Percentiles rank a stretch among this genome's conserved stretches.
phyloP scores from a whole-genome alignment of 345 rosid genomes.

The Eucalyptus viminalis region DNA sequence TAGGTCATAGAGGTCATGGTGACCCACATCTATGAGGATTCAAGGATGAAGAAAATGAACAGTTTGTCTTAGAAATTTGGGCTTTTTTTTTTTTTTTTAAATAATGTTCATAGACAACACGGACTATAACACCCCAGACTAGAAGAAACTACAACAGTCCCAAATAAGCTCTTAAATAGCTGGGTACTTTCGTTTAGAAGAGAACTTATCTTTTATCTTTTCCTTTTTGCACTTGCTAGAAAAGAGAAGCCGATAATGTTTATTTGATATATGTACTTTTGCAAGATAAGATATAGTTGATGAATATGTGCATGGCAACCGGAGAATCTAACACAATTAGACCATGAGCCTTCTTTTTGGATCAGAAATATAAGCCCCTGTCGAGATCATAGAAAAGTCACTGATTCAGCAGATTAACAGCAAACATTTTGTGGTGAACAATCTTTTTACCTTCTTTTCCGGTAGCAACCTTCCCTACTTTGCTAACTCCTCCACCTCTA shows the following conservation, averaged over 20 bases:
- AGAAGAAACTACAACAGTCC: background rate
- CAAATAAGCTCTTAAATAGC: background rate
- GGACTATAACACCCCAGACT: too few relatives aligned
- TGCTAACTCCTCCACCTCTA: background rate
- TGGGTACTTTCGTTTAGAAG: background rate
- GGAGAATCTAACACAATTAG: background rate
- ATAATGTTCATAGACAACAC: too few relatives aligned
- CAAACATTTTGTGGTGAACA: background rate
- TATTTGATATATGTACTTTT: background rate
- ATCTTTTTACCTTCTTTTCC: background rate
- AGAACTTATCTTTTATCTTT: background rate
- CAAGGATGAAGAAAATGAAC: too few relatives aligned
- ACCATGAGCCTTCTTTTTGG: background rate
- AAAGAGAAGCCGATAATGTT: background rate
- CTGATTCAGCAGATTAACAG: background rate
- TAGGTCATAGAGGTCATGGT: too few relatives aligned
- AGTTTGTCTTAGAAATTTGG: too few relatives aligned
- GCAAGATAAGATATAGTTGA: background rate
- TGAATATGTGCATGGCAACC: background rate
- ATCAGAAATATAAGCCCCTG: background rate
- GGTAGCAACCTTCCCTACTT: background rate
- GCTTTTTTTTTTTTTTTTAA: too few relatives aligned
- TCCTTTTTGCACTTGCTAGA: background rate
- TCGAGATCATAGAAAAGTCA: background rate
- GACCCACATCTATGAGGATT: too few relatives aligned